A percentile compares a stretch with the other conserved stretches of the same genome.
phyloP scores from a whole-genome alignment of 2,329 filamentous ascomycete species.

The Dothideomycetes sp. region DNA sequence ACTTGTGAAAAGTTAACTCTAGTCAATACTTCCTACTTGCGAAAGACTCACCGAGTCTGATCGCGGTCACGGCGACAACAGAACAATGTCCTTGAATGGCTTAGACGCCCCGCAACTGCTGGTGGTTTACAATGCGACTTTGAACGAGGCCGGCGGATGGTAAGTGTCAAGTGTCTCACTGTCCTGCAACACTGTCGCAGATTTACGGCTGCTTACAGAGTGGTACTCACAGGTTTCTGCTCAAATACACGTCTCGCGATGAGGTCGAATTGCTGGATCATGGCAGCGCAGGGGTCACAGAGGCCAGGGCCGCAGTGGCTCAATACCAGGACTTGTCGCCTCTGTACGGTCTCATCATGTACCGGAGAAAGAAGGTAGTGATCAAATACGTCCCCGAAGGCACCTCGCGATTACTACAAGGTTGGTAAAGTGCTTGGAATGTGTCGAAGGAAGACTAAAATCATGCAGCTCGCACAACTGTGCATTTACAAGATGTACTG shows the following conservation, averaged over 20 bases:
- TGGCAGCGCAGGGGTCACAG: constrained; percentile 72
- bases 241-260: constrained; percentile 84
- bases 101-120: constrained; percentile 70
- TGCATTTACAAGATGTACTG: constrained; percentile 51
- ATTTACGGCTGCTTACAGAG: too few relatives aligned
- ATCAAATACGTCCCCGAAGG: constrained; percentile 88
- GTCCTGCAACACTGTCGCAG: constrained; percentile 1
- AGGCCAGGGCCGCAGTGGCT: constrained; percentile 68
- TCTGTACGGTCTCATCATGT: constrained; percentile 83
- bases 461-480: constrained; percentile 63
- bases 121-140: constrained; percentile 72
- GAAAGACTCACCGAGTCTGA: not conserved
- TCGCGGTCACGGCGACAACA: not conserved
- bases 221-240: constrained; percentile 93
- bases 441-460: not conserved
- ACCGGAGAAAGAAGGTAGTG: constrained; percentile 78
- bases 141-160: constrained; percentile 87
- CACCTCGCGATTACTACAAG: constrained; percentile 84
- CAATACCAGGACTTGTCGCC: constrained; percentile 76
- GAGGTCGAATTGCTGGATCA: constrained; percentile 67
- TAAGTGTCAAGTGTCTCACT: constrained; percentile 43
- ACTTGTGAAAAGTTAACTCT: not conserved
- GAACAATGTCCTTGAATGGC: constrained; percentile 85
- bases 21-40: not conserved
- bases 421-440: constrained; percentile 38